Percentiles rank a stretch among this genome's conserved stretches.
phyloP scores from a whole-genome alignment of 2,329 filamentous ascomycete genomes.

The Hypomyces perniciosus region DNA sequence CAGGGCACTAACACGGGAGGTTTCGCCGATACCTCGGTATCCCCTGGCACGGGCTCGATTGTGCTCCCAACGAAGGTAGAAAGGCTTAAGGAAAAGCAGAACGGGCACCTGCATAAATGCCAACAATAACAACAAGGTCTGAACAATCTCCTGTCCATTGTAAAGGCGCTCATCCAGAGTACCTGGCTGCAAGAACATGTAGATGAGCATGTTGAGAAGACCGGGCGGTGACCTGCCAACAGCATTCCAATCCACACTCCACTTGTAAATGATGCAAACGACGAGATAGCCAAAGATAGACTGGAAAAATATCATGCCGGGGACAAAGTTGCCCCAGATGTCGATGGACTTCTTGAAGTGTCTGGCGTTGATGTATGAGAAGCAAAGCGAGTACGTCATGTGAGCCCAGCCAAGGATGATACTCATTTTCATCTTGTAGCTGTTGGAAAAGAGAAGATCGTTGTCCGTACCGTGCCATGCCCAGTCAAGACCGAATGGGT shows the following conservation, averaged over 20 bases:
- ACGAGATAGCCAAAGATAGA: conserved; percentile 96
- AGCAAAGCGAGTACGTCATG: conserved; percentile 97
- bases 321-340: conserved; percentile 95
- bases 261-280: conserved; percentile 93
- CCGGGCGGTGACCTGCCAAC: conserved; percentile 67
- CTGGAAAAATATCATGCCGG: conserved; percentile 99
- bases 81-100: conserved; percentile 88
- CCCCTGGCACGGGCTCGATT: conserved; percentile 82
- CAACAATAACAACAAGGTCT: conserved; percentile 71
- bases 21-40: conserved; percentile 90
- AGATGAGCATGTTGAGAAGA: conserved; percentile 97
- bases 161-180: conserved; percentile 70
- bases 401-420: conserved; percentile 95
- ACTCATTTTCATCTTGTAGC: conserved; percentile 99
- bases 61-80: conserved; percentile 91
- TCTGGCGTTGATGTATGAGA: conserved; percentile 85
- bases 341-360: conserved; percentile 95
- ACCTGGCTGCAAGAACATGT: conserved; percentile 95
- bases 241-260: conserved; percentile 77
- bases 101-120: conserved; percentile 85
- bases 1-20: conserved; percentile 77
- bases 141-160: conserved; percentile 66
- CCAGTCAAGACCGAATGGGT: conserved; percentile 93
- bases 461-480: conserved; percentile 97
- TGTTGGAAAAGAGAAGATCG: conserved; percentile 91